Evolutionary conservation across 257 asterid genomes (phyloP).

Genomic region (Fraxinus americana): DNA sequence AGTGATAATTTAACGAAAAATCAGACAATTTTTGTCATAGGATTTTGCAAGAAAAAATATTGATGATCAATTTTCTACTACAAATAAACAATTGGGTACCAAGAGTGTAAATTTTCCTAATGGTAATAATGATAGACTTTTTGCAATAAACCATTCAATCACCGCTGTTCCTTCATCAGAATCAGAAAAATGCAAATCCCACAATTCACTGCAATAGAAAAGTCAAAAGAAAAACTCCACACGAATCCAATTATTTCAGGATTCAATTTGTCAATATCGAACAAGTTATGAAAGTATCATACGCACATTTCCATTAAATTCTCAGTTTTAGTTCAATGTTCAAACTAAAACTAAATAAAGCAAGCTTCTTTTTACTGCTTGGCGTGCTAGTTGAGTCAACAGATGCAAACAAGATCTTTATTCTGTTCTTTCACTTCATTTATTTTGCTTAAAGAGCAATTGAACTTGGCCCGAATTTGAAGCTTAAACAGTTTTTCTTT

Average conservation of each 20-base stretch:
- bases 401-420: constrained; percentile 19
- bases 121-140: neutral
- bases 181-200: neutral
- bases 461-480: constrained; percentile 14
- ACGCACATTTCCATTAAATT: constrained; percentile 20
- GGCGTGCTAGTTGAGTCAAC: constrained; percentile 26
- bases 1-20: no score
- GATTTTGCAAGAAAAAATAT: neutral
- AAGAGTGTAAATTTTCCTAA: neutral
- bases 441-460: neutral
- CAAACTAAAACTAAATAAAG: constrained; percentile 19
- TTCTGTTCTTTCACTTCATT: neutral
- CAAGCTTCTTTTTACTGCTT: constrained; percentile 15
- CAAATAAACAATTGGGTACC: neutral
- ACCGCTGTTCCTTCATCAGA: neutral
- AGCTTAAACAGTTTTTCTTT: neutral
- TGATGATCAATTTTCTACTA: neutral
- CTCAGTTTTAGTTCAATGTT: constrained; percentile 17
- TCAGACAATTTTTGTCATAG: neutral
- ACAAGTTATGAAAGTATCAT: constrained; percentile 19
- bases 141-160: neutral
- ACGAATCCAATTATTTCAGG: constrained; percentile 8
- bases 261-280: constrained; percentile 2
- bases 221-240: neutral
- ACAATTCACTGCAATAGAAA: neutral